Percentiles rank a stretch among this genome's conserved stretches.
These are phyloP conservation scores for Ascochyta lentis DNA, from an alignment of 2,329 filamentous ascomycete species.

Conservation along the genomic window DNA sequence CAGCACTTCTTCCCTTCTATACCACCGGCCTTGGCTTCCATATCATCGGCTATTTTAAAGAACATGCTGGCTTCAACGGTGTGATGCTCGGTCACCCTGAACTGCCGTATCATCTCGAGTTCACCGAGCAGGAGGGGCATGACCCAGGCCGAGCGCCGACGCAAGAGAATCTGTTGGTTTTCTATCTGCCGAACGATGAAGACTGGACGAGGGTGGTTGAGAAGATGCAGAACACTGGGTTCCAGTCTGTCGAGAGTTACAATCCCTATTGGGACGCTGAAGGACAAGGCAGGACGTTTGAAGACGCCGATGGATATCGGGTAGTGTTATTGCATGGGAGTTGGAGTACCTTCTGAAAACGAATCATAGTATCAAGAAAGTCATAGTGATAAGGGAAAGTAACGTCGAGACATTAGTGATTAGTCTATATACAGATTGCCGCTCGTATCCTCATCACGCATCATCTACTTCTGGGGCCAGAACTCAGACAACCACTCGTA, in stretches of 20 bases:
- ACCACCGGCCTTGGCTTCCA: constrained; percentile 51
- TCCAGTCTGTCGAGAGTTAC: constrained; percentile 46
- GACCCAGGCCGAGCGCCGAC: constrained; percentile 48
- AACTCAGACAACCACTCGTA: constrained; percentile 33
- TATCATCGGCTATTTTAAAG: constrained; percentile 43
- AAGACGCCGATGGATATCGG: constrained; percentile 56
- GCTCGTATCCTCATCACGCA: background rate
- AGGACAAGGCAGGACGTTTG: constrained; percentile 53
- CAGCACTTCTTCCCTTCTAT: constrained; percentile 53
- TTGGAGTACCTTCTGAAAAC: constrained; percentile 12
- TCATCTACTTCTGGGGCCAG: constrained; percentile 23
- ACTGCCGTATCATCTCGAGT: constrained; percentile 54
- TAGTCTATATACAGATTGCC: constrained; percentile 3
- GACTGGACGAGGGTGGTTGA: constrained; percentile 41
- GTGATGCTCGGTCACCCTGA: constrained; percentile 52
- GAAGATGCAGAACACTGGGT: constrained; percentile 48
- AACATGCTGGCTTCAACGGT: constrained; percentile 52
- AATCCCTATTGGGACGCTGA: constrained; percentile 55
- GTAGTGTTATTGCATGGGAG: constrained; percentile 50
- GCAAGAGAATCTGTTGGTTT: constrained; percentile 55
- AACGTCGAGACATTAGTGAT: background rate
- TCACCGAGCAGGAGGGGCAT: constrained; percentile 48
- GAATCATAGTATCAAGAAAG: too few relatives aligned
- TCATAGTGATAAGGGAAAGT: background rate
- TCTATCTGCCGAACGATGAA: constrained; percentile 49